These are phyloP conservation scores for Sporothrix curviconia DNA, from an alignment of 2,329 filamentous ascomycete species.

Conservation along the genomic window DNA sequence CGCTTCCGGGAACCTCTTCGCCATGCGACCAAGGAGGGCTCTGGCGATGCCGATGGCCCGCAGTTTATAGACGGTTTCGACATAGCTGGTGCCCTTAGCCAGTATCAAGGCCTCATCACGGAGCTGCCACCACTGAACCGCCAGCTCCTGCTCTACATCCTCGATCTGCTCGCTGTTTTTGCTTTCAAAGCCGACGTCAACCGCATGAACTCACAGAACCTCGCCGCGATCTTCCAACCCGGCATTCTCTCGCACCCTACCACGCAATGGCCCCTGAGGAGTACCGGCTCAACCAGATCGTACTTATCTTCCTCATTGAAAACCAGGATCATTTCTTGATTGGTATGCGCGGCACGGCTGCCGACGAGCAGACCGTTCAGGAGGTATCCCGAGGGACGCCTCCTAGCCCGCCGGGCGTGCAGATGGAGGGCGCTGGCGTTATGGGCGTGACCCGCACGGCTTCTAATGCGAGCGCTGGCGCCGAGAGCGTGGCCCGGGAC, in stretches of 20 bases:
- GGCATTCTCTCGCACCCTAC: slow-evolving; percentile 87
- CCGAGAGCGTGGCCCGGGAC: slow-evolving; percentile 77
- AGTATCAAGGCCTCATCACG: slow-evolving; percentile 86
- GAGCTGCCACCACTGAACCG: slow-evolving; percentile 88
- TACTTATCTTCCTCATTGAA: slow-evolving; percentile 95
- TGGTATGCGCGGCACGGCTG: slow-evolving; percentile 97
- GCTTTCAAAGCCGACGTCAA: slow-evolving; percentile 95
- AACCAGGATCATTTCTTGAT: slow-evolving; percentile 98
- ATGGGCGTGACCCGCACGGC: slow-evolving; percentile 63
- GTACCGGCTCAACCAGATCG: slow-evolving; percentile 91
- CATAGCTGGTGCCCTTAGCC: slow-evolving; percentile 65
- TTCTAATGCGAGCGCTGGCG: slow-evolving; percentile 82
- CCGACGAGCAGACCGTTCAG: slow-evolving; percentile 69
- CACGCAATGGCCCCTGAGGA: slow-evolving; percentile 95
- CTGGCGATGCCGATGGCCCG: slow-evolving; percentile 60
- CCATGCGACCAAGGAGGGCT: slow-evolving; percentile 62
- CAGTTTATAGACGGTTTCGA: slow-evolving; percentile 71
- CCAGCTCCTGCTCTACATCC: slow-evolving; percentile 88
- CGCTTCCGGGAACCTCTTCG: slow-evolving; percentile 80
- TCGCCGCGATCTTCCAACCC: slow-evolving; percentile 95
- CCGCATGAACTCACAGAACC: slow-evolving; percentile 88
- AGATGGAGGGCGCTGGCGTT: slow-evolving; percentile 42
- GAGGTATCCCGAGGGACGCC: slow-evolving; percentile 65
- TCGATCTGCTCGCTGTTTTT: slow-evolving; percentile 93
- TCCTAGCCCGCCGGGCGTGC: slow-evolving; percentile 33